phyloP scores from a whole-genome alignment of 331 rosid genomes.

The Pyracantha coccinea region DNA sequence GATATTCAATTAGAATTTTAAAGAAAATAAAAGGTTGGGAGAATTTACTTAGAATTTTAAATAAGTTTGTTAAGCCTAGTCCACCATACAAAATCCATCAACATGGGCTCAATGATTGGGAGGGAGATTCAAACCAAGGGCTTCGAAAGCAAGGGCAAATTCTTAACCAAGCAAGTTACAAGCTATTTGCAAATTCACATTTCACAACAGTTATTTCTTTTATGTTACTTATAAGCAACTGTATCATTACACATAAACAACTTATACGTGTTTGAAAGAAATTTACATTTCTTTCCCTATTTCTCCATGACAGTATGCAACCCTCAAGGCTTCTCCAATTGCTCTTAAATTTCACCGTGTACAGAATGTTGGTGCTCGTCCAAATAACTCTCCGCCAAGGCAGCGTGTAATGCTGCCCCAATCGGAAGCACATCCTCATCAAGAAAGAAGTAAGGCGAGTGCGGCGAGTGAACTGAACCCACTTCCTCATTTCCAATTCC shows the following conservation, averaged over 20 bases:
- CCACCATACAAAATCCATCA: not conserved
- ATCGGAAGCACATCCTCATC: conserved; percentile 69
- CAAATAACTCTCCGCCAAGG: conserved; percentile 54
- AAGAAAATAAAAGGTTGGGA: no score
- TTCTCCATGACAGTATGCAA: not conserved
- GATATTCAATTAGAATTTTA: no score
- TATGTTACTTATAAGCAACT: not conserved
- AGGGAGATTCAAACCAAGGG: not conserved
- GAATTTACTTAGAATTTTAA: no score
- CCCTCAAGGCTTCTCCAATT: not conserved
- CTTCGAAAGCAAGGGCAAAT: no score
- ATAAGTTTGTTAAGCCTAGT: not conserved
- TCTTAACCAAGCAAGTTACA: no score
- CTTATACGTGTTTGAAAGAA: not conserved
- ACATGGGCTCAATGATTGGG: not conserved
- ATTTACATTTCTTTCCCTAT: not conserved
- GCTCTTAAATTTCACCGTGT: conserved; percentile 7
- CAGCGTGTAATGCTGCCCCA: conserved; percentile 60
- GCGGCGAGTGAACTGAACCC: conserved; percentile 59
- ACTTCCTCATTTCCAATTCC: conserved; percentile 62
- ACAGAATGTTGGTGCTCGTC: conserved; percentile 18
- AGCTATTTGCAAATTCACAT: no score
- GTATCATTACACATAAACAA: not conserved
- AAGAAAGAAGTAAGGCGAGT: conserved; percentile 65
- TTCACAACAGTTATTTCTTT: no score